Base-by-base conservation (phyloP, 306 rosid genomes). In the Vigna radiata region DNA sequence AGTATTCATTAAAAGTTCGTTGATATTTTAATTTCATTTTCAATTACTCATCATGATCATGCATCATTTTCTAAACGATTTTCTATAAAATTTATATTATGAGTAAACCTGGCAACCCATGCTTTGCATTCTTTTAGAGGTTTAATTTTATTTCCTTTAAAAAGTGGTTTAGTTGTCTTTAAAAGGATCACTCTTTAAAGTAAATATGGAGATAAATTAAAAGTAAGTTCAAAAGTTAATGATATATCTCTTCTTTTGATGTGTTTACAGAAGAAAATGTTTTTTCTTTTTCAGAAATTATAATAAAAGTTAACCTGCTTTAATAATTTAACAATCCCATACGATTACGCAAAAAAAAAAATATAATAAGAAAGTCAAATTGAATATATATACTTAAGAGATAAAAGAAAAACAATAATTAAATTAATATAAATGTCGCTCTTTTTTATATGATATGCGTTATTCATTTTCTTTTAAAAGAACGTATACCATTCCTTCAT, bases 201-300 rank as follows among this genome's bases (percentile, higher is more conserved):
- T n/a, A 62, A 15, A 62, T 62, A 62, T 33, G 1, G 27, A n/a
- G 23, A 16, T 18, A 64, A 37, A 37, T 14, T 11, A 63, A 29
- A 62, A 36, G 11, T 33, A n/a, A 3, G 68, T n/a, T 65, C 2
- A 39, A 62, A 63, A 17, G 25, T 37, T 61, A 23, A 23, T 23
- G 7, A 61, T 16, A 31, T 31, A 33, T 61, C 67, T 61, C 44
- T 61, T 15, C 67, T 61, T 61, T 61, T 61, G 44, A 61, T 31
- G 21, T 16, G 67, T 16, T 39, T 41, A 27, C 31, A 27, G 31
- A 3, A 27, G 31, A 27, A 27, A 27, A 27, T 0, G n/a, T 39
- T 8, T 44, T 67, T 43, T 44, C n/a, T n/a, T 19, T 19, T 19
- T 19, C 3, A 12, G 72, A 43, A 67, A 21, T 21, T 13, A 7